Conservation (phyloP, 2,329 filamentous ascomycete genomes). For the Sordariomycetes sp. region DNA sequence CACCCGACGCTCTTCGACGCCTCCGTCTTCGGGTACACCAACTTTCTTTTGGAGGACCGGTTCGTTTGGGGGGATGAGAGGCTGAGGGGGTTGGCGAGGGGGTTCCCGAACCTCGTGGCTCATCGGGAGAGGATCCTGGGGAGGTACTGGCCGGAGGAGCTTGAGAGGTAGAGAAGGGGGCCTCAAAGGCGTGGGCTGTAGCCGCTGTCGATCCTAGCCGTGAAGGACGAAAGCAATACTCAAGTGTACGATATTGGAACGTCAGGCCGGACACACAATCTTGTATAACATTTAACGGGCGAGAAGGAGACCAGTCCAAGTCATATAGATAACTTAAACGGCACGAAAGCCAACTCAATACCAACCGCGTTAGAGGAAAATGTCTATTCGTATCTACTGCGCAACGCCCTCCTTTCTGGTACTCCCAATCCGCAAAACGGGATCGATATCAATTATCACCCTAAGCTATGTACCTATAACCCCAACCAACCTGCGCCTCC, state of each 20-base stretch:
- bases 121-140: slow-evolving; percentile 23
- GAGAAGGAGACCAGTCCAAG: background rate
- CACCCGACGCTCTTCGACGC: slow-evolving; percentile 74
- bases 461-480: background rate
- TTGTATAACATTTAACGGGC: background rate
- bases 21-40: slow-evolving; percentile 79
- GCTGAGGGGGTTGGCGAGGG: slow-evolving; percentile 44
- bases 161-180: background rate
- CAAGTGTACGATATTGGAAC: background rate
- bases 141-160: slow-evolving; percentile 8
- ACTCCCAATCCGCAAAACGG: background rate
- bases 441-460: background rate
- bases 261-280: background rate
- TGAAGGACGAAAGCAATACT: background rate
- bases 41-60: slow-evolving; percentile 59
- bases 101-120: slow-evolving; percentile 49
- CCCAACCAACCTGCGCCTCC: background rate
- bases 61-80: slow-evolving; percentile 54
- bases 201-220: background rate
- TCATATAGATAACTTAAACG: background rate
- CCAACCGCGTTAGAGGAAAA: background rate
- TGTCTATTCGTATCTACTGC: background rate
- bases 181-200: background rate
- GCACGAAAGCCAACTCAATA: background rate
- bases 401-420: background rate